Base-by-base conservation (phyloP, 805 yeast species). In the Myxozyma neglecta region DNA sequence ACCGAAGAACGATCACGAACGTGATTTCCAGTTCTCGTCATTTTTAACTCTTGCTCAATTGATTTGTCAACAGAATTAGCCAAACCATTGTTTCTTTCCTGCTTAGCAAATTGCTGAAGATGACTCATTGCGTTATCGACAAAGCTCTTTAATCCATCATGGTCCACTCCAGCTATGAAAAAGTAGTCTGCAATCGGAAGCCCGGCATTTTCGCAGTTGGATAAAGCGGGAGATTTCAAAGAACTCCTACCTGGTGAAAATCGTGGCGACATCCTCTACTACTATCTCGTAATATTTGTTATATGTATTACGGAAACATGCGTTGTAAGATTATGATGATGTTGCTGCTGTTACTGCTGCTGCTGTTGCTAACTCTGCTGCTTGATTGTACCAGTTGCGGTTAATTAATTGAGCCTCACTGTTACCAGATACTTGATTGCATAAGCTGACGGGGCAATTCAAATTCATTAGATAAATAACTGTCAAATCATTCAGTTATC, bases 101-200 rank as follows among this genome's bases (percentile, higher is more conserved):
- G 53, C 20, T 54, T 24, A 3, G 42, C 34, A 14, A 36, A 50
- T 13, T 35, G 29, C 24, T 20, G 57, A 18, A 53, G 13, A 11
- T 42, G 53, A 24, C 34, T 39, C 13, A 14, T 34, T n/a, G 54
- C 42, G 29, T 18, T 24, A 13, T 48, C 40, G 7, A 45, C 42
- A 39, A 63, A 63, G 16, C 29, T 42, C 32, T 49, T 36, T 6
- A 60, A 39, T 1, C 42, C 61, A 11, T 42, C 46, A 18, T 56
- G 50, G 34, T 63, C 64, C 10, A 61, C 61, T 9, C 66, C 65
- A 11, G 65, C 58, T 39, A 63, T 60, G 58, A 63, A 63, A 42
- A 63, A 60, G 34, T 48, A 63, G 47, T 63, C 65, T 6, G 61
- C 62, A 6, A 63, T 29, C 1, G 65, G 61, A n/a, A 18, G 46